Evolutionary conservation across 495 filamentous ascomycete genomes (phyloP).

Genomic region (Neurospora sp.): DNA sequence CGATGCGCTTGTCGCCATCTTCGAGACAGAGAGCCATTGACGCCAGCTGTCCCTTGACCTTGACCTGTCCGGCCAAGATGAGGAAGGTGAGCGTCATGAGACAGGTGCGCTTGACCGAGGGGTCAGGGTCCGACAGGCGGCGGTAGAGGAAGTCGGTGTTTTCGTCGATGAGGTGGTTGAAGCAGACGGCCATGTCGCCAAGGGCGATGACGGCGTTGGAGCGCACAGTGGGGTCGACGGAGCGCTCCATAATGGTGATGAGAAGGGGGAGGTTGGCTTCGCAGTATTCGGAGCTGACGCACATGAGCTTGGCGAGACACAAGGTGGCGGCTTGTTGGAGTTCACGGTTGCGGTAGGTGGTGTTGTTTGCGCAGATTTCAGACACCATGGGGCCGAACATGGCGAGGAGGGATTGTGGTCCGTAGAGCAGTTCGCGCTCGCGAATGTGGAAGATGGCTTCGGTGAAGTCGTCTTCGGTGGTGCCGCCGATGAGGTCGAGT

Average conservation of each 20-base stretch:
- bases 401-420: constrained; percentile 70
- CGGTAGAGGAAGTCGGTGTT: constrained; percentile 98
- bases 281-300: constrained; percentile 89
- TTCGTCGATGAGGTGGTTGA: constrained; percentile 98
- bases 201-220: constrained; percentile 95
- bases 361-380: constrained; percentile 92
- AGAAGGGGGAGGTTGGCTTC: constrained; percentile 86
- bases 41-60: constrained; percentile 98
- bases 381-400: constrained; percentile 84
- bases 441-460: constrained; percentile 92
- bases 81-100: constrained; percentile 98
- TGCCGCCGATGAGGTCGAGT: constrained; percentile 92
- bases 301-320: constrained; percentile 98
- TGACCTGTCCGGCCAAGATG: constrained; percentile 95
- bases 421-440: constrained; percentile 87
- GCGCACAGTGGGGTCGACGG: constrained; percentile 76
- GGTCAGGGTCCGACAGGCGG: constrained; percentile 77
- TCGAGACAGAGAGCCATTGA: constrained; percentile 99
- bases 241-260: constrained; percentile 95
- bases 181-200: constrained; percentile 98
- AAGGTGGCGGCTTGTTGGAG: constrained; percentile 88
- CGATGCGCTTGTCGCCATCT: constrained; percentile 85
- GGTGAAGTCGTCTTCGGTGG: constrained; percentile 96
- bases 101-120: constrained; percentile 90
- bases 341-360: constrained; percentile 72